Percentiles rank a stretch among this genome's conserved stretches.
These are phyloP conservation scores for Leccinum rimulosum DNA, from an alignment of 768 basidiomycete genomes.

Conservation along the genomic window DNA sequence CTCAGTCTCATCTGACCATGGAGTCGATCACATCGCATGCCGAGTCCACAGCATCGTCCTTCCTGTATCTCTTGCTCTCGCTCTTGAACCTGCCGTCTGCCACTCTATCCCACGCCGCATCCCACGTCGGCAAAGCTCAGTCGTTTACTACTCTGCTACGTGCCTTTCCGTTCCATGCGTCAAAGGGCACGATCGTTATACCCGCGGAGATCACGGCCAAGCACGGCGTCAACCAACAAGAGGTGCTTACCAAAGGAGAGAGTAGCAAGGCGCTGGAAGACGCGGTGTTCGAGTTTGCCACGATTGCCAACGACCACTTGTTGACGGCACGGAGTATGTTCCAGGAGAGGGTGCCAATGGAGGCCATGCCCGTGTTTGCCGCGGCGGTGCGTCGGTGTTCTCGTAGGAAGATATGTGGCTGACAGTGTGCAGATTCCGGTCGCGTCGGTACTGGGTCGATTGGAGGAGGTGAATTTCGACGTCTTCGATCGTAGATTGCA, in stretches of 20 bases:
- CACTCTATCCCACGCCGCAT: conserved; percentile 70
- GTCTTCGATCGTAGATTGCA: conserved; percentile 65
- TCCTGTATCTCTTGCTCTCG: conserved; percentile 74
- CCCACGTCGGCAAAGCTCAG: conserved; percentile 76
- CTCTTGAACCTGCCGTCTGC: conserved; percentile 56
- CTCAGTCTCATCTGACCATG: conserved; percentile 61
- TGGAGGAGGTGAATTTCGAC: conserved; percentile 72
- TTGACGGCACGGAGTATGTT: conserved; percentile 71
- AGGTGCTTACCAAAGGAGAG: conserved; percentile 60
- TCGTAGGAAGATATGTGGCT: conserved; percentile 1
- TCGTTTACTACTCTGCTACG: conserved; percentile 71
- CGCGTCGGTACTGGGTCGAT: conserved; percentile 55
- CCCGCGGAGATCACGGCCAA: conserved; percentile 81
- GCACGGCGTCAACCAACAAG: conserved; percentile 76
- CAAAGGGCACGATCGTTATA: conserved; percentile 67
- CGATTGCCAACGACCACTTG: conserved; percentile 76
- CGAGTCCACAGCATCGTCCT: conserved; percentile 76
- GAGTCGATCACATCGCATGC: conserved; percentile 70
- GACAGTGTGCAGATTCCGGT: conserved; percentile 56
- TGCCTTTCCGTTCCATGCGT: conserved; percentile 74
- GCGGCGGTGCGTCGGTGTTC: conserved; percentile 53
- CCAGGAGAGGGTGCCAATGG: conserved; percentile 51
- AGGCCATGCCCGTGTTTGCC: conserved; percentile 70
- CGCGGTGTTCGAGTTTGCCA: conserved; percentile 83
- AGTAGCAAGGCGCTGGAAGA: conserved; percentile 63